phyloP scores from a whole-genome alignment of 1,284 basidiomycete species.

The Acaromyces ingoldii region DNA sequence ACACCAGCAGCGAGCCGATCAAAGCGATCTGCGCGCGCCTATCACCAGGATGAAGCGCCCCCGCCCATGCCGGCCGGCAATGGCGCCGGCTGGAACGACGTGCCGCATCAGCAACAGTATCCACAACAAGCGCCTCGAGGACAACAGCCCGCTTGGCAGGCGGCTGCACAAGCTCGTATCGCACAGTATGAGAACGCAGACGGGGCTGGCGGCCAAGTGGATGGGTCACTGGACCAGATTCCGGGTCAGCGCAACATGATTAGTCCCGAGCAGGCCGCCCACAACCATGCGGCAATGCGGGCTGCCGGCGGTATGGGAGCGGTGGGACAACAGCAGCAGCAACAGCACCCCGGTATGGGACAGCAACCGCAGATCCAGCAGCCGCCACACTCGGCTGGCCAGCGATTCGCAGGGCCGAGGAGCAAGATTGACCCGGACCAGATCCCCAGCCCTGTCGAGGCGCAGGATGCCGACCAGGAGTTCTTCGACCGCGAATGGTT shows the following conservation, averaged over 20 bases:
- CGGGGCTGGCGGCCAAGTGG: constrained; percentile 14
- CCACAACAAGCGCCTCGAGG: constrained; percentile 4
- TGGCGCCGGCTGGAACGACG: constrained; percentile 38
- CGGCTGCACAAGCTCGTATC: constrained; percentile 38
- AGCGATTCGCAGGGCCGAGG: constrained; percentile 59
- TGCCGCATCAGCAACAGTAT: constrained; percentile 21
- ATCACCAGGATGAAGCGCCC: constrained; percentile 41
- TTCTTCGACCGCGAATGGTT: constrained; percentile 74
- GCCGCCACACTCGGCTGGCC: constrained; percentile 54
- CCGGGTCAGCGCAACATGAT: constrained; percentile 46
- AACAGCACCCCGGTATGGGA: constrained; percentile 8
- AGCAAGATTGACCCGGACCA: constrained; percentile 83
- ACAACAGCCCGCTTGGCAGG: constrained; percentile 41
- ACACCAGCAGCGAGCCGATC: constrained; percentile 25
- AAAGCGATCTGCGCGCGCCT: constrained; percentile 49
- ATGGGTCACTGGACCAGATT: constrained; percentile 46
- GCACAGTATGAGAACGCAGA: constrained; percentile 26
- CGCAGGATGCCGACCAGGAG: constrained; percentile 75
- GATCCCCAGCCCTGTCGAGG: constrained; percentile 83
- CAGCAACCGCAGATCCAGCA: constrained; percentile 29
- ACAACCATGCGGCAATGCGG: constrained; percentile 39
- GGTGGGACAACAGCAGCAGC: constrained; percentile 4
- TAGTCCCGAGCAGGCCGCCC: constrained; percentile 35
- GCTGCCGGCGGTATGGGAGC: constrained; percentile 8
- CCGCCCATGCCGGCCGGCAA: constrained; percentile 12